These are phyloP conservation scores for Fusarium palustre DNA, from an alignment of 2,329 filamentous ascomycete species.

Conservation along the genomic window DNA sequence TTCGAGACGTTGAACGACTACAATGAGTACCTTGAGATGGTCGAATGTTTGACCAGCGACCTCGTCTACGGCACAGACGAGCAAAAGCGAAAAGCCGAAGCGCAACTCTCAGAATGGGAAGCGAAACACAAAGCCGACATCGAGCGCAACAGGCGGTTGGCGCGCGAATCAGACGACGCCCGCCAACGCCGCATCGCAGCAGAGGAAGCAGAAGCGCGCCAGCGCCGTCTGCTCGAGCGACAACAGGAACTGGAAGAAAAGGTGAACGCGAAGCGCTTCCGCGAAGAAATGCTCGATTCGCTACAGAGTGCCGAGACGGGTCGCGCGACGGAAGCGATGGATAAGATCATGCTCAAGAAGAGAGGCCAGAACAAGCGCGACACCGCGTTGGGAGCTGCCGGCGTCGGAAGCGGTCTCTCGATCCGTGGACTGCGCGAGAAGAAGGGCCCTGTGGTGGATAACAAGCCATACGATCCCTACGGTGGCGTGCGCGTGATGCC, in stretches of 20 bases:
- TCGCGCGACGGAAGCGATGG: constrained; percentile 68
- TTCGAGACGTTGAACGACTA: constrained; percentile 86
- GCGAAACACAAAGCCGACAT: constrained; percentile 77
- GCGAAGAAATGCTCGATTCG: constrained; percentile 76
- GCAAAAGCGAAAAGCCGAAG: constrained; percentile 63
- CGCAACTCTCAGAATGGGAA: constrained; percentile 70
- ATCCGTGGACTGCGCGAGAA: constrained; percentile 85
- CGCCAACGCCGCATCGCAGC: constrained; percentile 67
- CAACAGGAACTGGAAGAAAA: constrained; percentile 79
- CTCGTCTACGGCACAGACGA: constrained; percentile 79
- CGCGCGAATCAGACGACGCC: constrained; percentile 66
- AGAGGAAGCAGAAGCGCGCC: constrained; percentile 73
- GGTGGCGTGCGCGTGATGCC: constrained; percentile 77
- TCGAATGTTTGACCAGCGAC: constrained; percentile 91
- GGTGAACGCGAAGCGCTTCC: constrained; percentile 70
- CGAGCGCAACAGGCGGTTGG: constrained; percentile 68
- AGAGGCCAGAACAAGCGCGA: constrained; percentile 66
- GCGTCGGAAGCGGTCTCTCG: constrained; percentile 59
- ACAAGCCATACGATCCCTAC: constrained; percentile 89
- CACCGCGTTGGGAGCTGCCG: constrained; percentile 51
- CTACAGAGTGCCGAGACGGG: constrained; percentile 71
- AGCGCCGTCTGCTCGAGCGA: constrained; percentile 69
- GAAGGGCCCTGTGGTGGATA: constrained; percentile 60
- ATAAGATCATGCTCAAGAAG: constrained; percentile 78
- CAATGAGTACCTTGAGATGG: constrained; percentile 94